phyloP scores from a whole-genome alignment of 352 stramenopile species.

The Pythium dissimile region DNA sequence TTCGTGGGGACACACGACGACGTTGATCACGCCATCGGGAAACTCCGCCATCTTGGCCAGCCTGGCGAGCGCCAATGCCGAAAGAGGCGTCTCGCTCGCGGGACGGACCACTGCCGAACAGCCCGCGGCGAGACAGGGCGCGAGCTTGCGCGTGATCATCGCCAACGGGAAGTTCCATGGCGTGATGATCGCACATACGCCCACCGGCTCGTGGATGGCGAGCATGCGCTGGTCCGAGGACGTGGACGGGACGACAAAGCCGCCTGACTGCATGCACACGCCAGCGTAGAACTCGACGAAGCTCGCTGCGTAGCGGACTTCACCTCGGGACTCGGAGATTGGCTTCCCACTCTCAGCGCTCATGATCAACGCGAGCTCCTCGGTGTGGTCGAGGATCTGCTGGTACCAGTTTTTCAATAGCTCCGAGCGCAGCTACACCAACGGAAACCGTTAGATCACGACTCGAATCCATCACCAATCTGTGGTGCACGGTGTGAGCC shows the following conservation, averaged over 20 bases:
- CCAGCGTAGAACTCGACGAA: conserved; percentile 97
- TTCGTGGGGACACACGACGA: conserved; percentile 73
- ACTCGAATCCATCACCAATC: no score
- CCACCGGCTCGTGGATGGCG: conserved; percentile 89
- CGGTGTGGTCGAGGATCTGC: conserved; percentile 49
- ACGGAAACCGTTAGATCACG: neutral
- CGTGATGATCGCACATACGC: conserved; percentile 94
- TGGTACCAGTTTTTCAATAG: conserved; percentile 78
- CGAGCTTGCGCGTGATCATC: conserved; percentile 98
- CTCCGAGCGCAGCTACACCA: conserved; percentile 35
- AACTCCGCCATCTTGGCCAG: conserved; percentile 87
- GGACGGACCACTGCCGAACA: conserved; percentile 97
- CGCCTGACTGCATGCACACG: conserved; percentile 88
- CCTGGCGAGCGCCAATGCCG: conserved; percentile 89
- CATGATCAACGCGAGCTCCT: conserved; percentile 89
- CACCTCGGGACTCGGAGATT: conserved; percentile 87
- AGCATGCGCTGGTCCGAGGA: conserved; percentile 59
- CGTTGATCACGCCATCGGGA: conserved; percentile 87
- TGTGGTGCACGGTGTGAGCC: neutral
- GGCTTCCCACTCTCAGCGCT: conserved; percentile 98
- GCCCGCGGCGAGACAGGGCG: conserved; percentile 90
- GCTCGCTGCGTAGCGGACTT: conserved; percentile 92
- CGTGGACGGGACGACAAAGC: conserved; percentile 73
- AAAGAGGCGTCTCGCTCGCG: conserved; percentile 95
- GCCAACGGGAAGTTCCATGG: conserved; percentile 99